Conservation (phyloP, 371 early-diverging fungal species). For the Nematocida sp. region DNA sequence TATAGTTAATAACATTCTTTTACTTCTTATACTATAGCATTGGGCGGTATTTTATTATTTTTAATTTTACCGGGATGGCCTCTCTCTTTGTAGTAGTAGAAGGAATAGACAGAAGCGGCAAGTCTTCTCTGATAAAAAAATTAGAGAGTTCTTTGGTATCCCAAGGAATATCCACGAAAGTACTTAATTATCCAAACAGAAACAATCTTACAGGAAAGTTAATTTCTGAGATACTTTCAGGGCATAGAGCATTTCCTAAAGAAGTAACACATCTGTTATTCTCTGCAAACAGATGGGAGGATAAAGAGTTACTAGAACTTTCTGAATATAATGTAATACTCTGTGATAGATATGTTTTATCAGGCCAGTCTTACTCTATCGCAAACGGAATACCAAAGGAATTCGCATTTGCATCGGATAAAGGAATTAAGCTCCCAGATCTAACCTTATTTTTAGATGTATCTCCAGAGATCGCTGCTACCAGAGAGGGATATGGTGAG, state of each 20-base stretch:
- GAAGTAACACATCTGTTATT: slow-evolving; percentile 87
- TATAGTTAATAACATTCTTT: too few relatives aligned
- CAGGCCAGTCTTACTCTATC: slow-evolving; percentile 83
- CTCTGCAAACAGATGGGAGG: slow-evolving; percentile 84
- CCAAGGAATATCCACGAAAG: background rate
- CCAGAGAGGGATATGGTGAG: slow-evolving; percentile 82
- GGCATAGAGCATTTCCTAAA: slow-evolving; percentile 75
- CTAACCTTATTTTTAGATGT: slow-evolving; percentile 83
- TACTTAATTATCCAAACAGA: slow-evolving; percentile 74
- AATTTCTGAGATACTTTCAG: slow-evolving; percentile 80
- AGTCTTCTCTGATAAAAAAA: slow-evolving; percentile 79
- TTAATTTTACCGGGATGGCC: background rate
- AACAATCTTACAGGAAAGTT: slow-evolving; percentile 82
- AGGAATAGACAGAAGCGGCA: slow-evolving; percentile 90
- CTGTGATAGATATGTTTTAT: slow-evolving; percentile 92
- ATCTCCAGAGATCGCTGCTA: slow-evolving; percentile 74
- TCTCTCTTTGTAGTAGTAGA: slow-evolving; percentile 72
- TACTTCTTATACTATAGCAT: slow-evolving; percentile 7
- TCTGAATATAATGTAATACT: slow-evolving; percentile 72
- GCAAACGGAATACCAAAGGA: slow-evolving; percentile 75
- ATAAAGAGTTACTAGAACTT: slow-evolving; percentile 61
- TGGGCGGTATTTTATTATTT: background rate
- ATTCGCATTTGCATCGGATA: slow-evolving; percentile 85
- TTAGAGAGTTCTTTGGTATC: slow-evolving; percentile 73
- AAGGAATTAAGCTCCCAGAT: slow-evolving; percentile 81